Evolutionary conservation across 1,284 basidiomycete species (phyloP).

Genomic region (Cryptococcus amylolentus): DNA sequence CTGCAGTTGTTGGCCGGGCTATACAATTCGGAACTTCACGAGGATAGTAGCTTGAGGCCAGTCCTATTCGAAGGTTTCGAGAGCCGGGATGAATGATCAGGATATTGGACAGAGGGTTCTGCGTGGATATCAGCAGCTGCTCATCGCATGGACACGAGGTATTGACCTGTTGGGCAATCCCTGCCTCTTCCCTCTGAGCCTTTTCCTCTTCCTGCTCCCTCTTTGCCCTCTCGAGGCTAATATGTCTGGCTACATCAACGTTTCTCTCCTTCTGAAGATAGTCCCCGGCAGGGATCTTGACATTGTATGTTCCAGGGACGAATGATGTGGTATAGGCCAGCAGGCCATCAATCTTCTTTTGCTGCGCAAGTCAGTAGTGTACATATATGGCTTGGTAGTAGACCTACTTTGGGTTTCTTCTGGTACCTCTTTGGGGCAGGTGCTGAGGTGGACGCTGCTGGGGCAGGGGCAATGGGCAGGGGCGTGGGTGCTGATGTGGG

Average conservation of each 20-base stretch:
- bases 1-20: conserved; percentile 25
- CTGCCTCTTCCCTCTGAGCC: conserved; percentile 16
- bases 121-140: not conserved
- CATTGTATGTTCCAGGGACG: conserved; percentile 41
- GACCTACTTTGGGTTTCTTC: not conserved
- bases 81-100: conserved; percentile 95
- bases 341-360: conserved; percentile 23
- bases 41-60: conserved; percentile 68
- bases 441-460: not conserved
- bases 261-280: conserved; percentile 38
- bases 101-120: conserved; percentile 6
- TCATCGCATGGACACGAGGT: not conserved
- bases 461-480: not conserved
- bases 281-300: conserved; percentile 46
- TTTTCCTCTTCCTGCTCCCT: conserved; percentile 20
- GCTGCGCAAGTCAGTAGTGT: not conserved
- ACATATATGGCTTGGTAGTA: too few species aligned
- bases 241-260: conserved; percentile 37
- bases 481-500: not conserved
- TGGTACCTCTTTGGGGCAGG: not conserved
- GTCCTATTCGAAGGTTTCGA: conserved; percentile 77
- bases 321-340: conserved; percentile 38
- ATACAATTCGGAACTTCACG: conserved; percentile 49
- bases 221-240: conserved; percentile 25
- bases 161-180: conserved; percentile 19